Conservation (phyloP, 2,329 filamentous ascomycete genomes). For the Pseudogymnoascus pannorum region DNA sequence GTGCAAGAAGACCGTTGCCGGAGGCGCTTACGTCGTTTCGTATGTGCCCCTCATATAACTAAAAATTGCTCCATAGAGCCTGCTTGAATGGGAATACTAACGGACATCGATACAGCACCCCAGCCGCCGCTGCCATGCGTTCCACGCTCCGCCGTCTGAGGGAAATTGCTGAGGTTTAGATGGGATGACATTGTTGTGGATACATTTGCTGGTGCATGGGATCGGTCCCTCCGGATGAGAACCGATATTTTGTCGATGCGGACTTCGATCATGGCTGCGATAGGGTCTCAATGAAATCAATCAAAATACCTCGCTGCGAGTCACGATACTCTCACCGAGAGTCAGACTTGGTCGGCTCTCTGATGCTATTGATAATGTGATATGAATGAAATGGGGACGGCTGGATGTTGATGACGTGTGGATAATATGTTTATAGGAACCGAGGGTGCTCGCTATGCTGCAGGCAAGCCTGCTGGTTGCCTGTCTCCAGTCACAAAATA, state of each 20-base stretch:
- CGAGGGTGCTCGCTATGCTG: neutral
- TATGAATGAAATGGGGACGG: neutral
- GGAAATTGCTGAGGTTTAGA: conserved; percentile 93
- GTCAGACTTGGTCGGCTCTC: neutral
- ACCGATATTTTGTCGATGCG: conserved; percentile 17
- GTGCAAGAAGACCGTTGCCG: conserved; percentile 90
- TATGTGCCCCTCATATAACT: conserved; percentile 50
- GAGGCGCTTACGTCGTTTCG: conserved; percentile 93
- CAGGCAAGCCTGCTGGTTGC: neutral
- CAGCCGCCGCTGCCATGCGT: conserved; percentile 86
- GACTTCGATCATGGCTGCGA: conserved; percentile 22
- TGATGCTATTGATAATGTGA: conserved; percentile 2
- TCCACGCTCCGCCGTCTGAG: conserved; percentile 95
- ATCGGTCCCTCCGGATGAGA: conserved; percentile 22
- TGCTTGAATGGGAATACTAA: neutral
- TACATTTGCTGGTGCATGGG: conserved; percentile 30
- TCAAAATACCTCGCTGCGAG: conserved; percentile 19
- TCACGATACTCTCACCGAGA: conserved; percentile 1
- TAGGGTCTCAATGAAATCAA: conserved; percentile 14
- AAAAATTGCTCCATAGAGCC: neutral
- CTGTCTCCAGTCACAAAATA: neutral
- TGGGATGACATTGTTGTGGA: conserved; percentile 25
- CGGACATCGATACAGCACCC: conserved; percentile 53
- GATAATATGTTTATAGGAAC: conserved; percentile 1
- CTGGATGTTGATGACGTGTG: neutral